Evolutionary conservation across 2,329 filamentous ascomycete genomes (phyloP), one percentile per base, ranked within the genome.

Genomic region (Trichoderma citrinoviride): DNA sequence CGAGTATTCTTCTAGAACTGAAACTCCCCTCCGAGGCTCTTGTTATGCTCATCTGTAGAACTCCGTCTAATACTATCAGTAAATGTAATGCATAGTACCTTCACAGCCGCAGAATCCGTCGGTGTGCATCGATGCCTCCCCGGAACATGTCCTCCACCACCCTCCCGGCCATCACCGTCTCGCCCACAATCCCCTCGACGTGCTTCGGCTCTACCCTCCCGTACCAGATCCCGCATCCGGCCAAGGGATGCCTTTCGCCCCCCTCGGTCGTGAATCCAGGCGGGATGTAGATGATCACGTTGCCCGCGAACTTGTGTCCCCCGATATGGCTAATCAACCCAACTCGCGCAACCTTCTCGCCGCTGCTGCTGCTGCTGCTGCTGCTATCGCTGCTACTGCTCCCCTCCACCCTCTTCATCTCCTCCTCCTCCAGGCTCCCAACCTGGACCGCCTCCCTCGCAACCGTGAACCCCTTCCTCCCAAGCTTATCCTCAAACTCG

Each of bases 251-350:
- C 10, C 70, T 67, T 67, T 76, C 68, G 5, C 80, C 82, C 4
- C 76, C 77, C 33, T 65, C 70, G 3, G 73, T 75, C 67, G 73
- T 79, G 67, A 80, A 66, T 0, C 72, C 72, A 0, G 87, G 89
- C 5, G 92, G 91, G 5, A 95, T 74, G 71, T 95, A 95, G 1
- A 95, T 77, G 54, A 95, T 92, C 41, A 94, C 85, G 74, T 96
- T 96, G 1, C 92, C 92, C 0, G 92, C 92, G 74, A 89, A 94
- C 74, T 93, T 93, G 77, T 96, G 92, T 0, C 92, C 92, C 1
- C 91, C 91, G 61, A 96, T 88, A 71, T 96, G 92, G 67, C 88
- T 92, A 63, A 93, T 90, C 62, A 89, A 72, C 0, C 86, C 91
- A 0, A 93, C 84, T 54, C 87, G 79, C 2, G 87, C 90, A 0